These are phyloP conservation scores for Pseudogymnoascus pannorum DNA, from an alignment of 2,329 filamentous ascomycete genomes.

Conservation along the genomic window DNA sequence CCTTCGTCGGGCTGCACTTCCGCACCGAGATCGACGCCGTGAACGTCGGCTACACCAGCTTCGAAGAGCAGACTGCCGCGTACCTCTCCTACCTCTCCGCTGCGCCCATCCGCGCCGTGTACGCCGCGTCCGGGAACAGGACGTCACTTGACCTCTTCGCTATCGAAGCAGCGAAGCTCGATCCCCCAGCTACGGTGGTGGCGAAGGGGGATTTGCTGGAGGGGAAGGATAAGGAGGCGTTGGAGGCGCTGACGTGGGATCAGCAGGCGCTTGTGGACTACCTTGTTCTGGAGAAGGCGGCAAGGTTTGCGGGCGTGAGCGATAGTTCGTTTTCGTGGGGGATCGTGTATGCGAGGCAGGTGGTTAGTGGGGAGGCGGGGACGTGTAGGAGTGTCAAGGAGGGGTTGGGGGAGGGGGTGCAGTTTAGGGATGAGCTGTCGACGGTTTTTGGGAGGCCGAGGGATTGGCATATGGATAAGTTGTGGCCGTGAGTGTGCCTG, in stretches of 20 bases:
- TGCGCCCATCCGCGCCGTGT: conserved; percentile 30
- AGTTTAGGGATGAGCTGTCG: background rate
- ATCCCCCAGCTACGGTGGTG: conserved; percentile 31
- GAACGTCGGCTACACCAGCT: conserved; percentile 21
- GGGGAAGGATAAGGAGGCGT: conserved; percentile 26
- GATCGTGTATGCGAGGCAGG: conserved; percentile 28
- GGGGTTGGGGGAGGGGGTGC: background rate
- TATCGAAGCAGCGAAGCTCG: conserved; percentile 28
- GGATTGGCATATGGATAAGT: background rate
- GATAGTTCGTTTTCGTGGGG: conserved; percentile 42
- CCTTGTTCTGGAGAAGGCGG: conserved; percentile 38
- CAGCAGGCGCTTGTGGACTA: conserved; percentile 44
- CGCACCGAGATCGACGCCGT: conserved; percentile 18
- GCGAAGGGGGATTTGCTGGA: conserved; percentile 38
- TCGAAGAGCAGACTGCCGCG: conserved; percentile 31
- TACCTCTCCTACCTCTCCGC: conserved; percentile 31
- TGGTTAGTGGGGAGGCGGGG: background rate
- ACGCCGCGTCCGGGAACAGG: conserved; percentile 37
- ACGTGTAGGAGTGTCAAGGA: background rate
- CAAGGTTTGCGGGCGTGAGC: conserved; percentile 37
- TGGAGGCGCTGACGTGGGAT: conserved; percentile 37
- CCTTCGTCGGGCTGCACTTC: background rate
- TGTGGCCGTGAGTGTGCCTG: background rate
- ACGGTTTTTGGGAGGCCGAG: background rate
- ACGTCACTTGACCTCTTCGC: conserved; percentile 32